Conservation (phyloP, 306 rosid species). For the Ziziphus jujuba region DNA sequence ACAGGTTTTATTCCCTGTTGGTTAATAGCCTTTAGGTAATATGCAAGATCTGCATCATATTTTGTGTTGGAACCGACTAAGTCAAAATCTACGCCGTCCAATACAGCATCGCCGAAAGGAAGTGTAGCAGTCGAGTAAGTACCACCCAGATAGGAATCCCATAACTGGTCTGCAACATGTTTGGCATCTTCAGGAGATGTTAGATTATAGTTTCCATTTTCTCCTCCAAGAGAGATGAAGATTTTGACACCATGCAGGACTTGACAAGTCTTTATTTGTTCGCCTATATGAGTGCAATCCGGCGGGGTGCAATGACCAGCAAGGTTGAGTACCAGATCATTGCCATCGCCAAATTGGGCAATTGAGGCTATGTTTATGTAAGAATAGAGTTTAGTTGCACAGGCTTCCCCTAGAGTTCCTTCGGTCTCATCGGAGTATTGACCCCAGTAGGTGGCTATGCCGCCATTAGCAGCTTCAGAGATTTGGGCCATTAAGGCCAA, state of each 20-base stretch:
- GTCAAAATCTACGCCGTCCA: constrained; percentile 42
- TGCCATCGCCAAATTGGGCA: constrained; percentile 30
- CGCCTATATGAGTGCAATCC: no score
- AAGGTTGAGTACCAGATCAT: constrained; percentile 56
- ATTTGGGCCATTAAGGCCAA: no score
- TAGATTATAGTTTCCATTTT: no score
- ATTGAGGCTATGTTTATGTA: constrained; percentile 51
- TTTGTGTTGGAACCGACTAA: constrained; percentile 4
- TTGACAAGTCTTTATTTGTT: no score
- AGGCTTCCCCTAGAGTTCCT: constrained; percentile 57
- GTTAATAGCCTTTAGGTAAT: neutral
- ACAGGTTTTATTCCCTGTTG: neutral
- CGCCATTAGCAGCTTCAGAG: constrained; percentile 39
- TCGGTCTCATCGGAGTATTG: no score
- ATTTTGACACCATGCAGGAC: no score
- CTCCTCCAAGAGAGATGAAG: no score
- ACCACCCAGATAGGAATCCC: constrained; percentile 45
- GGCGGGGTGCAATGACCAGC: constrained; percentile 69
- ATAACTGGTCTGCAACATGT: no score
- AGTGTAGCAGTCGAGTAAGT: constrained; percentile 3
- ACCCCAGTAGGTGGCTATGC: no score
- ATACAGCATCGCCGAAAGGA: constrained; percentile 35
- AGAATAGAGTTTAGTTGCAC: constrained; percentile 54
- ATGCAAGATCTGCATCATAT: neutral
- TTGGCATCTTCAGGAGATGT: no score